Conservation (phyloP, 345 rosid species). For the Citrus australasica region DNA sequence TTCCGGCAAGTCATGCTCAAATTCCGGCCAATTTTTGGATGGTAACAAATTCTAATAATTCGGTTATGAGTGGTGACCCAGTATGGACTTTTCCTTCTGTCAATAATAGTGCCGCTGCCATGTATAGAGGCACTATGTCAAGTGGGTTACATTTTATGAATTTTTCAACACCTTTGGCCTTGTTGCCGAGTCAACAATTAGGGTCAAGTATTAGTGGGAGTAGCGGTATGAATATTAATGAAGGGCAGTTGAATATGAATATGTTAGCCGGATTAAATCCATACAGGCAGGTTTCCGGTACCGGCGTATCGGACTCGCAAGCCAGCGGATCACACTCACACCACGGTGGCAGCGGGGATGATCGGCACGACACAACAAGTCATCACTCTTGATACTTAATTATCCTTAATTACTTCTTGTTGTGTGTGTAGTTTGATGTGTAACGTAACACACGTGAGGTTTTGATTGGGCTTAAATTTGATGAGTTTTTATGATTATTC, state of each 20-base stretch:
- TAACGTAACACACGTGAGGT: slow-evolving; percentile 75
- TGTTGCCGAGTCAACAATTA: slow-evolving; percentile 73
- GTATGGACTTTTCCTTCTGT: slow-evolving; percentile 85
- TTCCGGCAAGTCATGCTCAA: slow-evolving; percentile 57
- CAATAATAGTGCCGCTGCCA: slow-evolving; percentile 51
- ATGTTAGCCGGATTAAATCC: slow-evolving; percentile 74
- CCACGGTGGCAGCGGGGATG: slow-evolving; percentile 45
- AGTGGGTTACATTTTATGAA: slow-evolving; percentile 97
- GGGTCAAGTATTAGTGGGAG: slow-evolving; percentile 40
- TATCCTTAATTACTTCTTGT: not conserved
- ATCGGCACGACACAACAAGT: slow-evolving; percentile 55
- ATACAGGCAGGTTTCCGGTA: slow-evolving; percentile 42
- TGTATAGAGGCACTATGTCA: slow-evolving; percentile 68
- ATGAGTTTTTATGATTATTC: slow-evolving; percentile 37
- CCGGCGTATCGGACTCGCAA: slow-evolving; percentile 55
- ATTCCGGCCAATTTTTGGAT: slow-evolving; percentile 93
- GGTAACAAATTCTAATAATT: slow-evolving; percentile 67
- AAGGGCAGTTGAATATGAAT: slow-evolving; percentile 64
- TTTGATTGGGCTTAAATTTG: slow-evolving; percentile 49
- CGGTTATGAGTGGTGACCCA: slow-evolving; percentile 72
- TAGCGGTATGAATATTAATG: slow-evolving; percentile 31
- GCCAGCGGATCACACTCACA: slow-evolving; percentile 77
- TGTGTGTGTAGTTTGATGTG: slow-evolving; percentile 50
- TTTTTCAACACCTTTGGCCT: slow-evolving; percentile 79
- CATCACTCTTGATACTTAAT: slow-evolving; percentile 29